phyloP scores from a whole-genome alignment of 305 asterid genomes.

The Solanum hybrid region DNA sequence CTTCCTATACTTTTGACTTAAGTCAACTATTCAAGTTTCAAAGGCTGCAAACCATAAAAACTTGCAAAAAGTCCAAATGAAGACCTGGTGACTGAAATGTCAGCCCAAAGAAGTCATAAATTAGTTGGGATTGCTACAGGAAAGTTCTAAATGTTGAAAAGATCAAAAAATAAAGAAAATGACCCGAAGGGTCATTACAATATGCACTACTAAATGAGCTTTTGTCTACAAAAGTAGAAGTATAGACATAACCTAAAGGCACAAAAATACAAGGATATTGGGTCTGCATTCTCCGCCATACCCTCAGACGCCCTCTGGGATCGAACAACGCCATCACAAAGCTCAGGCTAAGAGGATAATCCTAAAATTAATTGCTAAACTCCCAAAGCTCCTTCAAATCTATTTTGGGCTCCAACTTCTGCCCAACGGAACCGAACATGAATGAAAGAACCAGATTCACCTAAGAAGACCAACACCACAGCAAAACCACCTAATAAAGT shows the following conservation, averaged over 20 bases:
- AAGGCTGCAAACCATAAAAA: background rate
- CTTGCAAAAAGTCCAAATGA: background rate
- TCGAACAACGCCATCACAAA: background rate
- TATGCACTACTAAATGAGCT: background rate
- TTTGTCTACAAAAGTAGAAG: background rate
- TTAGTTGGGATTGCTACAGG: background rate
- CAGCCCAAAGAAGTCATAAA: background rate
- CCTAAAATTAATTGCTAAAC: background rate
- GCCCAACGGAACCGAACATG: background rate
- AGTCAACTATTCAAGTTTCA: background rate
- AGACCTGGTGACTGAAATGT: background rate
- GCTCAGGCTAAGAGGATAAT: background rate
- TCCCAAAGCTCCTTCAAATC: background rate
- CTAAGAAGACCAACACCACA: background rate
- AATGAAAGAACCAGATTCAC: background rate
- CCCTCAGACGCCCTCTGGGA: background rate
- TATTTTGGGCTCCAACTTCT: background rate
- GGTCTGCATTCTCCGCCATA: background rate
- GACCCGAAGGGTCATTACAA: background rate
- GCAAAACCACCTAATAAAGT: background rate
- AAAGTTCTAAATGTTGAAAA: background rate
- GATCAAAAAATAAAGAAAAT: background rate
- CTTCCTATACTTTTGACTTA: no score
- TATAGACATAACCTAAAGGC: background rate
- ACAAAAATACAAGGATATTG: background rate